These are phyloP conservation scores for Detonula confervacea DNA, from an alignment of 352 stramenopile genomes.

Conservation along the genomic window DNA sequence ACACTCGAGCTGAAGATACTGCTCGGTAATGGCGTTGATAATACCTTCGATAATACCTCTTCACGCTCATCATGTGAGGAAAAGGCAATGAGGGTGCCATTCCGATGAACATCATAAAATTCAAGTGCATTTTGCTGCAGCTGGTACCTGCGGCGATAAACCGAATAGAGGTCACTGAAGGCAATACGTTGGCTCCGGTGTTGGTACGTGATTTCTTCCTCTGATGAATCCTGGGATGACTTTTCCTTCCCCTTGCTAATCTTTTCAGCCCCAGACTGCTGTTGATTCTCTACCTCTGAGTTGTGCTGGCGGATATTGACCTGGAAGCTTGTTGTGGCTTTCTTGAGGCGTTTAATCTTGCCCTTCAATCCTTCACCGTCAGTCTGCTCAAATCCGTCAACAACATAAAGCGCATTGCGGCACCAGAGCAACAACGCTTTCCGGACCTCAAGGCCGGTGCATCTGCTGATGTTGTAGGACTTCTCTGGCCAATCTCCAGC, in stretches of 20 bases:
- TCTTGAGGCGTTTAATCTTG: slow-evolving; percentile 84
- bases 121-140: slow-evolving; percentile 87
- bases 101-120: slow-evolving; percentile 85
- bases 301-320: slow-evolving; percentile 80
- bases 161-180: slow-evolving; percentile 83
- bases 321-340: slow-evolving; percentile 80
- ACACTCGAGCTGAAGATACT: slow-evolving; percentile 82
- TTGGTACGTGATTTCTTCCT: slow-evolving; percentile 79
- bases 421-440: slow-evolving; percentile 86
- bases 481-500: slow-evolving; percentile 84
- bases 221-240: slow-evolving; percentile 49
- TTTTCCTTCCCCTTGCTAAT: slow-evolving; percentile 61
- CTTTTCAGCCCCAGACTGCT: slow-evolving; percentile 17
- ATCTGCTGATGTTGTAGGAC: slow-evolving; percentile 85
- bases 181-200: slow-evolving; percentile 83
- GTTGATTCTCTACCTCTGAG: slow-evolving; percentile 52
- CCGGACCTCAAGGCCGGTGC: slow-evolving; percentile 84
- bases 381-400: slow-evolving; percentile 86
- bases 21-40: slow-evolving; percentile 80
- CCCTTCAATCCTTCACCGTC: slow-evolving; percentile 82
- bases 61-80: slow-evolving; percentile 76
- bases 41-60: slow-evolving; percentile 79
- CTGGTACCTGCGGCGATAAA: slow-evolving; percentile 85
- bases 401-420: slow-evolving; percentile 83
- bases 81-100: slow-evolving; percentile 86